phyloP scores from a whole-genome alignment of 441 rosid genomes.

The Populus hybrid region DNA sequence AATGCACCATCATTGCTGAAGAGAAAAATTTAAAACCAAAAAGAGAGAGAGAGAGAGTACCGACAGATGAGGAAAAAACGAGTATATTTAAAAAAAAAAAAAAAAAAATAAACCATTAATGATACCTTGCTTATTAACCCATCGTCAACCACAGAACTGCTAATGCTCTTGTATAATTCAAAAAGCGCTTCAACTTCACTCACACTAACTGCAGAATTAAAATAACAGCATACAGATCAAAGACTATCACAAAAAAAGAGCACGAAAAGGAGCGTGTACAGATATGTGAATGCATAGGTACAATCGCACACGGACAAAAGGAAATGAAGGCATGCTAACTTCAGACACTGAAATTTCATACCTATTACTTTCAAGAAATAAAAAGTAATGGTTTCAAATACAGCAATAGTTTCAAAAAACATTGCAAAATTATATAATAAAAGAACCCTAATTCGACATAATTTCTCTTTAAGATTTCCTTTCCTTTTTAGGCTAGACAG shows the following conservation, averaged over 20 bases:
- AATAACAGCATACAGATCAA: not conserved
- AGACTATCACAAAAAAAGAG: not conserved
- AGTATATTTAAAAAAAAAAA: not conserved
- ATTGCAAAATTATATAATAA: not conserved
- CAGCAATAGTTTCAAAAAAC: not conserved
- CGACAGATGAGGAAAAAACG: constrained; percentile 11
- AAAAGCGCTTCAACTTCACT: constrained; percentile 98
- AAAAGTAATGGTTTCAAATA: not conserved
- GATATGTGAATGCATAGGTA: not conserved
- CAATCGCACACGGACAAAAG: not conserved
- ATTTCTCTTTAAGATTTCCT: not conserved
- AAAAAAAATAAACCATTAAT: not conserved
- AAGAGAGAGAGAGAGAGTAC: not conserved
- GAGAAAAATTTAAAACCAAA: not conserved
- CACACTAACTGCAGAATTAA: constrained; percentile 69
- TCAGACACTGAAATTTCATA: not conserved
- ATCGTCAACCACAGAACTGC: constrained; percentile 92
- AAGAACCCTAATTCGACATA: not conserved
- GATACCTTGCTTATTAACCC: constrained; percentile 91
- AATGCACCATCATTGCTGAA: not conserved
- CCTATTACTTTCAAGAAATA: not conserved
- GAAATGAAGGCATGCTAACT: not conserved
- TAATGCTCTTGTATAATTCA: constrained; percentile 91
- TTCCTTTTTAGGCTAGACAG: not conserved
- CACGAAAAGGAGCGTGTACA: not conserved